Evolutionary conservation across 2,329 filamentous ascomycete genomes (phyloP), one percentile per base, ranked within the genome.

Genomic region (Sporothrix globosa): DNA sequence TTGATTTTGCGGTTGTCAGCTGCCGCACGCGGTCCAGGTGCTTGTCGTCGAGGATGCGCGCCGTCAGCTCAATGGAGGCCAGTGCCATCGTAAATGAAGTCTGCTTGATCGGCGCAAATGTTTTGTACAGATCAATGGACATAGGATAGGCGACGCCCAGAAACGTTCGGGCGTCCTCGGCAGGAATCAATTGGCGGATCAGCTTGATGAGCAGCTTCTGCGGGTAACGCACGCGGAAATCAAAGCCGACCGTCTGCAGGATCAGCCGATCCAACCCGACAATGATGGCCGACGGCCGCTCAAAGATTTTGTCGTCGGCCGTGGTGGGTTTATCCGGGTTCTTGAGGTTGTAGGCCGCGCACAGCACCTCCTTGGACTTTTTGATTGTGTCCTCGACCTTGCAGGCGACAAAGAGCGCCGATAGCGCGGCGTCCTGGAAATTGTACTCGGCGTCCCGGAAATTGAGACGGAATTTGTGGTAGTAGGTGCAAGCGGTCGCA

Each of bases 381-480:
- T 99, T 99, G 74, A 97, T 87, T 0, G 96, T 99, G 79, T 99
- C 96, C 80, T 99, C 96, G 60, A 96, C 93, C 82, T 99, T 99
- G 84, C 95, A 98, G 2, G 94, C 94, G 2, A 94, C 92, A 77
- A 98, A 95, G 10, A 99, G 83, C 30, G 93, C 91, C 0, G 96
- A 93, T 7, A 96, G 88, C 0, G 95, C 93, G 1, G 93, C 94
- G 78, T 98, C 95, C 79, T 92, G 81, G 74, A 90, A 93, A 78
- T 91, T 92, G 80, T 97, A 97, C 76, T 97, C 93, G 74, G 84
- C 88, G 75, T 94, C 92, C n/a, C 90, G 87, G 77, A 97, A 93
- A 60, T 91, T 88, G 68, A 98, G 86, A 44, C 95, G 90, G 79
- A 97, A 97, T 75, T 93, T 93, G 83, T 98, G 95, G 78, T 94